phyloP scores from a whole-genome alignment of 805 yeast species.

The Spathaspora boniae region DNA sequence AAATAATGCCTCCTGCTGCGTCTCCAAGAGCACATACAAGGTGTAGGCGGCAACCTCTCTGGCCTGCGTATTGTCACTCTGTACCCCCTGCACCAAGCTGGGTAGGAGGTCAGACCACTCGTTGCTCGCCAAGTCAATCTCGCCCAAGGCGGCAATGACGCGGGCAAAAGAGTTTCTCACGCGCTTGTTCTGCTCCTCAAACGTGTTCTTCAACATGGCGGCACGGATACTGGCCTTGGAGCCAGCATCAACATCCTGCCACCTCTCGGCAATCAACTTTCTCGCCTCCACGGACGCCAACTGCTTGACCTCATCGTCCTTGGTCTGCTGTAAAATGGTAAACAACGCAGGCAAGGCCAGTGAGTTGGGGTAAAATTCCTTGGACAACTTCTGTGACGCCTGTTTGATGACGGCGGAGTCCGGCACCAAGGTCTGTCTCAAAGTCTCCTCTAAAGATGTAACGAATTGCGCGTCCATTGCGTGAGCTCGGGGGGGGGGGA shows the following conservation, averaged over 20 bases:
- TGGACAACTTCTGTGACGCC: constrained; percentile 72
- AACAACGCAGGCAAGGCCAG: constrained; percentile 77
- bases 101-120: constrained; percentile 80
- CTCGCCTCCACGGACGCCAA: constrained; percentile 96
- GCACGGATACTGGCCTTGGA: constrained; percentile 61
- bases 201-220: constrained; percentile 65
- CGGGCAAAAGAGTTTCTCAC: constrained; percentile 89
- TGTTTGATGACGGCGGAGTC: constrained; percentile 75
- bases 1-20: constrained; percentile 54
- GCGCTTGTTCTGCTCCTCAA: constrained; percentile 58
- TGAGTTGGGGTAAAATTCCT: constrained; percentile 69
- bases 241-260: constrained; percentile 54
- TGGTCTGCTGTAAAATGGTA: constrained; percentile 70
- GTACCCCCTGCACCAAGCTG: constrained; percentile 59
- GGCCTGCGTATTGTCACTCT: constrained; percentile 48
- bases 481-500: no score
- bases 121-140: constrained; percentile 58
- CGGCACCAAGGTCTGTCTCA: constrained; percentile 77
- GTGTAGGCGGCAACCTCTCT: constrained; percentile 85
- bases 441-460: constrained; percentile 70
- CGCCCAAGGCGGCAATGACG: constrained; percentile 82
- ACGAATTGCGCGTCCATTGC: constrained; percentile 70
- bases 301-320: constrained; percentile 73
- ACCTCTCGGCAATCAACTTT: constrained; percentile 69
- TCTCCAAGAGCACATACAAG: constrained; percentile 73